phyloP scores from a whole-genome alignment of 164 flowering plant genomes.

The Annona squamosa region DNA sequence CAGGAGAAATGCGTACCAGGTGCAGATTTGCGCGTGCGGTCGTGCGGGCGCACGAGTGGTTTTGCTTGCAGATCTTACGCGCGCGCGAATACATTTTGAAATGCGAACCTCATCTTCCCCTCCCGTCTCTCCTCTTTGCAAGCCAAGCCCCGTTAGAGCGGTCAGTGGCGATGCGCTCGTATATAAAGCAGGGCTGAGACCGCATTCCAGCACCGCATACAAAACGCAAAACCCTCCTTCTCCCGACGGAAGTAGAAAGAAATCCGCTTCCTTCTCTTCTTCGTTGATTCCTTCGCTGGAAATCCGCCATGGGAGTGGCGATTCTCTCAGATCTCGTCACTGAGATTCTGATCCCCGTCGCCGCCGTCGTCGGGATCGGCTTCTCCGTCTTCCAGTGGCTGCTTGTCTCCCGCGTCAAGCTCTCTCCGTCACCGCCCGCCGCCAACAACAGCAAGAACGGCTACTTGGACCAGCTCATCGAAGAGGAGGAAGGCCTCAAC shows the following conservation, averaged over 20 bases:
- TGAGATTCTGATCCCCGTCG: conserved; percentile 49
- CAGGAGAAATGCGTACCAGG: too few relatives aligned
- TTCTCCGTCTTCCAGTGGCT: conserved; percentile 52
- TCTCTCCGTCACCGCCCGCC: conserved; percentile 24
- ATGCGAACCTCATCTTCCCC: not conserved
- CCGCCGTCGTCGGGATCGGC: conserved; percentile 49
- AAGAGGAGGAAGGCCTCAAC: conserved; percentile 61
- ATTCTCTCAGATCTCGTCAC: conserved; percentile 44
- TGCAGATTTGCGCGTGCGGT: too few relatives aligned
- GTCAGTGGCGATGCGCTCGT: not conserved
- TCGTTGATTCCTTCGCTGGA: not conserved
- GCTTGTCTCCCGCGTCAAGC: conserved; percentile 42
- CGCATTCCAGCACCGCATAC: not conserved
- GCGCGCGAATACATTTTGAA: not conserved
- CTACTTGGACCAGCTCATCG: conserved; percentile 39
- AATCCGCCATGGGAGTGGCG: conserved; percentile 28
- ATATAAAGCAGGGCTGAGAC: not conserved
- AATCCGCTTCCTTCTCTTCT: not conserved
- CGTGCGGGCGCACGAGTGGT: too few relatives aligned
- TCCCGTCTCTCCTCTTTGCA: not conserved
- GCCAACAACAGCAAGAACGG: conserved; percentile 27
- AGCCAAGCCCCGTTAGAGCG: not conserved
- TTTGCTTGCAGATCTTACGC: not conserved
- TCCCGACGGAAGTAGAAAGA: not conserved
- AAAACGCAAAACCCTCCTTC: not conserved